Base-by-base conservation (phyloP, 257 asterid genomes). In the Rauvolfia tetraphylla region DNA sequence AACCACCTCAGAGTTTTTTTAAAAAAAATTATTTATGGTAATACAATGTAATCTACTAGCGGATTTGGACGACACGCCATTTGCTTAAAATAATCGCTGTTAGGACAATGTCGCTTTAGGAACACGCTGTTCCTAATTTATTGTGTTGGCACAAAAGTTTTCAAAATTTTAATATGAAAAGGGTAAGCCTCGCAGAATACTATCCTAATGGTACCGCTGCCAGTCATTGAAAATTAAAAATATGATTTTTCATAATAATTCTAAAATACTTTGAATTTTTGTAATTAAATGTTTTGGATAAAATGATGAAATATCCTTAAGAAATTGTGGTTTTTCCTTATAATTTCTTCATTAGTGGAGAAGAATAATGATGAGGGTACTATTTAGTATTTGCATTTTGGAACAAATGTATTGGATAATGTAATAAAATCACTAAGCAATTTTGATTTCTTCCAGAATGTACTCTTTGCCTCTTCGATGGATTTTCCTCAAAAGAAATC, bases 1-100 rank as follows among this genome's bases (percentile, higher is more conserved):
- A 76, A 66, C 67, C 13, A 59, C 70, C 59, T 14, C 41, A 33
- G 25, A 74, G 15, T 51, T 76, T n/a, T n/a, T 54, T 14, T 65
- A 6, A 3, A 3, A 41, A 41, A 6, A 3, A 3, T 14, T 29
- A 42, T 17, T 25, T 29, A 7, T 27, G 5, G 0, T 72, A 72
- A 33, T n/a, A n/a, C 11, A 22, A 29, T 75, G 46, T 62, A 14
- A 75, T 75, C 72, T 62, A 31, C 15, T 29, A 39, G 31, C 18
- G 51, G 72, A 74, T 41, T 59, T 41, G 62, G 41, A 33, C 48
- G 65, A 48, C 27, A 33, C 29, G 27, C 29, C 34, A 49, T 75
- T 36, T 54, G 33, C 20, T 12, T 76, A 15, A 49, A 48, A 44
- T 62, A 49, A 66, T 34, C 34, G 14, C 54, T 34, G 39, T n/a